Evolutionary conservation across 768 basidiomycete genomes (phyloP), one percentile per base, ranked within the genome.

Genomic region (Ramaria sp.): DNA sequence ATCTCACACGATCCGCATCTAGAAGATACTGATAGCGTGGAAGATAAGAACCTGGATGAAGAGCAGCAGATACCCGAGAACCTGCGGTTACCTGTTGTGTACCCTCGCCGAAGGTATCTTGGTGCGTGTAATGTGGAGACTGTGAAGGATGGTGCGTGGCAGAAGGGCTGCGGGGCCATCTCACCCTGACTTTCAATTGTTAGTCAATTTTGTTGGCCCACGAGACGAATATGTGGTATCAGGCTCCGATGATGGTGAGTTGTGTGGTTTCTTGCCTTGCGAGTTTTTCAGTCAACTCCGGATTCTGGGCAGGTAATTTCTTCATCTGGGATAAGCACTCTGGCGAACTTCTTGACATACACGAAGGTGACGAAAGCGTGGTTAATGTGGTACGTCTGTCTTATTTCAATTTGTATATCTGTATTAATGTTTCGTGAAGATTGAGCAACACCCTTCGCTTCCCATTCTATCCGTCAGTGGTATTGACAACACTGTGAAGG

Each of bases 401-500:
- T 7, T 30, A 27, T 19, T 27, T n/a, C 5, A 17, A 19, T 33
- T 15, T 42, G 7, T 15, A 45, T 1, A 45, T n/a, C 43, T 19
- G n/a, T 15, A 17, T 11, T 42, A 7, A 31, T 38, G 33, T 39
- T 48, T n/a, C 45, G 43, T 24, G 67, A 37, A 70, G n/a, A 80
- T 95, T 53, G 91, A 93, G 68, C 82, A 81, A 0, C 90, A 94
- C 62, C 75, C 91, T 0, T 76, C 80, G 43, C 70, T 92, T 15
- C 91, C 91, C 0, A 69, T 94, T 20, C 67, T 91, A n/a, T 90
- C 91, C 3, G 83, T 87, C 45, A 88, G 86, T 66, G 92, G 92
- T 1, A 92, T 95, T 50, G 92, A 94, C 64, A 72, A 75, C 11
- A 89, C 88, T 10, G 78, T 93, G 48, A 94, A 95, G 77, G 88